phyloP scores from a whole-genome alignment of 495 filamentous ascomycete genomes.

The Penicillium nucicola region DNA sequence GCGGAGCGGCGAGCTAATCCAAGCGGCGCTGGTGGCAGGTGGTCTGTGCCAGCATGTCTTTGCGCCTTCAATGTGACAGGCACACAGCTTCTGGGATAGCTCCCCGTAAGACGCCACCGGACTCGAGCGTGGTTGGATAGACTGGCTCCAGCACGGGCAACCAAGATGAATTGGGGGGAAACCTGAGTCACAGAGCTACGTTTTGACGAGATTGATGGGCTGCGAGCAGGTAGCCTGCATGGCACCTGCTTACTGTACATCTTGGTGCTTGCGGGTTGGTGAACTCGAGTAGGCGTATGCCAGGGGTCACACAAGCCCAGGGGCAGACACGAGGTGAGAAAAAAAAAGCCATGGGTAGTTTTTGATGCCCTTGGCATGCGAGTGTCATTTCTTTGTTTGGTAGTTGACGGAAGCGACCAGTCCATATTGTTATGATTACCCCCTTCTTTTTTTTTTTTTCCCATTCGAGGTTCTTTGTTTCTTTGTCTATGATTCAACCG shows the following conservation, averaged over 20 bases:
- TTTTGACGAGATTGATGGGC: constrained; percentile 24
- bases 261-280: constrained; percentile 4
- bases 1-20: constrained; percentile 28
- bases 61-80: constrained; percentile 22
- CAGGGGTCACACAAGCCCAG: constrained; percentile 5
- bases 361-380: constrained; percentile 20
- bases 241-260: constrained; percentile 16
- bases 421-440: constrained; percentile 28
- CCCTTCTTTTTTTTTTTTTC: constrained; percentile 10
- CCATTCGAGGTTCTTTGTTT: constrained; percentile 11
- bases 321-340: constrained; percentile 5
- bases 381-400: constrained; percentile 20
- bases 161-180: constrained; percentile 24
- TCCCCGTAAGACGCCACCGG: constrained; percentile 30
- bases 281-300: constrained; percentile 5
- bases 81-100: constrained; percentile 21
- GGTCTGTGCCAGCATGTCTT: constrained; percentile 24
- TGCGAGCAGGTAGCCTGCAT: constrained; percentile 19
- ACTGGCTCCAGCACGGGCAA: constrained; percentile 34
- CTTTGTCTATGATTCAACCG: constrained; percentile 3
- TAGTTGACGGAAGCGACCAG: constrained; percentile 24
- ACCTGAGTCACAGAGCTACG: constrained; percentile 18
- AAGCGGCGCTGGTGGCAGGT: constrained; percentile 24
- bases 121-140: constrained; percentile 28
- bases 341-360: constrained; percentile 4